A percentile compares a stretch with the other conserved stretches of the same genome.
phyloP scores from a whole-genome alignment of 768 basidiomycete genomes.

The Leucogyrophana mollusca region DNA sequence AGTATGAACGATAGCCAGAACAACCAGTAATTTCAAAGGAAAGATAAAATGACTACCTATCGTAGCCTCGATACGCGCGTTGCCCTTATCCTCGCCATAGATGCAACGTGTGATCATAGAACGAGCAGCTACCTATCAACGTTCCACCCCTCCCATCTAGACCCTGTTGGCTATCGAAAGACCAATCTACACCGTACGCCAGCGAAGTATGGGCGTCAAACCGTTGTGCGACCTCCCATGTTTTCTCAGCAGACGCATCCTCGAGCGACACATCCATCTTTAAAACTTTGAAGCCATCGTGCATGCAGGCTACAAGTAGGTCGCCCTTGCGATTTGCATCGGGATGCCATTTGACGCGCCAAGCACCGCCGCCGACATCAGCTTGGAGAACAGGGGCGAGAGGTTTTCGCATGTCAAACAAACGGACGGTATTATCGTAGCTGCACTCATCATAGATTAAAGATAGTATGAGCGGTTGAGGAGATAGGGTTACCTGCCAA shows the following conservation, averaged over 20 bases:
- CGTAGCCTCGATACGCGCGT: background rate
- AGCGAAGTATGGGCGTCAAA: conserved; percentile 80
- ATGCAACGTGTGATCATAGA: conserved; percentile 87
- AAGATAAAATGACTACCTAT: background rate
- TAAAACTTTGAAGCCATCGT: conserved; percentile 90
- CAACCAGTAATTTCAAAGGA: too few relatives aligned
- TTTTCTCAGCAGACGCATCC: conserved; percentile 5
- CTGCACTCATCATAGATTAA: conserved; percentile 38
- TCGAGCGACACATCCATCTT: conserved; percentile 15
- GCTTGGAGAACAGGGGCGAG: conserved; percentile 52
- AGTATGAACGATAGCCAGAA: background rate
- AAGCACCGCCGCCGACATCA: conserved; percentile 87
- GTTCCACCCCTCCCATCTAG: conserved; percentile 33
- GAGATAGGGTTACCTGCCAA: conserved; percentile 68
- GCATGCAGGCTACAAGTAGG: conserved; percentile 95
- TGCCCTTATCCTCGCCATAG: conserved; percentile 67
- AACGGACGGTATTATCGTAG: conserved; percentile 76
- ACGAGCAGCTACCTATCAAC: conserved; percentile 85
- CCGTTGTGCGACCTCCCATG: conserved; percentile 45
- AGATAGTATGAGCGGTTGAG: background rate
- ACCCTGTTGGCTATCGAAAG: conserved; percentile 34
- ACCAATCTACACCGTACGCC: conserved; percentile 95
- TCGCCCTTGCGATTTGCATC: conserved; percentile 60
- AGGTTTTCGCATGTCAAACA: conserved; percentile 82
- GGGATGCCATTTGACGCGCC: conserved; percentile 98